These are phyloP conservation scores for Geosmithia morbida DNA, from an alignment of 2,329 filamentous ascomycete species.

Conservation along the genomic window DNA sequence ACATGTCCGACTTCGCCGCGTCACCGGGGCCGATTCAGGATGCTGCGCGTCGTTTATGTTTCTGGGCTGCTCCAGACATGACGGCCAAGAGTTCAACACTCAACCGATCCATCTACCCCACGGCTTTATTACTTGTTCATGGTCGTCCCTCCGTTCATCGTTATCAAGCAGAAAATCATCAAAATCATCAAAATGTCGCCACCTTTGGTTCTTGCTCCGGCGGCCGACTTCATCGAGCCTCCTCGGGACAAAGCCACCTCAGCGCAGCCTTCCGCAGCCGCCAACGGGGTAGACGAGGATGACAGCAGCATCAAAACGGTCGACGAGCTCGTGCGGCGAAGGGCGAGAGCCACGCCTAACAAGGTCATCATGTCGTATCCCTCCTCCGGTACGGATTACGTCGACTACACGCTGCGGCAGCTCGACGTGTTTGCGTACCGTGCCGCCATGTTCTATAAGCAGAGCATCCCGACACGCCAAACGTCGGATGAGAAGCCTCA, in stretches of 20 bases:
- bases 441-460: slow-evolving; percentile 11
- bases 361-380: slow-evolving; percentile 25
- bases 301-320: slow-evolving; percentile 10
- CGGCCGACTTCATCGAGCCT: neutral
- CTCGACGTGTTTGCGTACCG: slow-evolving; percentile 22
- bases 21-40: neutral
- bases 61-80: neutral
- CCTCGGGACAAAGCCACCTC: neutral
- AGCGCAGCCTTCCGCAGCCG: neutral
- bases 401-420: slow-evolving; percentile 29
- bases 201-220: neutral
- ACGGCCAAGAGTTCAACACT: neutral
- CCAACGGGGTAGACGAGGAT: slow-evolving; percentile 3
- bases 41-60: neutral
- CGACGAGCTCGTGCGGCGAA: slow-evolving; percentile 10
- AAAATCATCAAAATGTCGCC: neutral
- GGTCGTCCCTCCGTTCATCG: neutral
- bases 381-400: slow-evolving; percentile 24
- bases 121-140: too few species aligned
- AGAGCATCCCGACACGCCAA: slow-evolving; percentile 7
- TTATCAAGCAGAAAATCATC: neutral
- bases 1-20: neutral
- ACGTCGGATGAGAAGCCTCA: slow-evolving; percentile 10
- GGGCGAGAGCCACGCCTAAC: slow-evolving; percentile 14
- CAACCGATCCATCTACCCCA: too few species aligned